phyloP scores from a whole-genome alignment of 139 green algal species.

The Chlorella ohadii region DNA sequence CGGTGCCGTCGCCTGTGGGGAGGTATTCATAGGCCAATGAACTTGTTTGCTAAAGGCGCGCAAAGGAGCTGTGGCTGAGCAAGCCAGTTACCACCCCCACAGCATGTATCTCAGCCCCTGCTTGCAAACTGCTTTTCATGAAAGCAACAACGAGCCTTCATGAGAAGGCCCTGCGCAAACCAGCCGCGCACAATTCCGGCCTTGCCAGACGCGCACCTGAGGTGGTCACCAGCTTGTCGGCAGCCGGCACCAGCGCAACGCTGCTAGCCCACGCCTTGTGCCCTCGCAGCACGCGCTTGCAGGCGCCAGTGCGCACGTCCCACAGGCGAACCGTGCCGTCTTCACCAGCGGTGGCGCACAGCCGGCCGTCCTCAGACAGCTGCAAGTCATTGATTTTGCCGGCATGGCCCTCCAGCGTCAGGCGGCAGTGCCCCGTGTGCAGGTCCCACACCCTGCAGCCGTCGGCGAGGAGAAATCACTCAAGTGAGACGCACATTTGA shows the following conservation, averaged over 20 bases:
- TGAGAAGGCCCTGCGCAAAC: too few relatives aligned
- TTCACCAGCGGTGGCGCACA: conserved; percentile 65
- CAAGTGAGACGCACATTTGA: too few relatives aligned
- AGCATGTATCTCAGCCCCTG: too few relatives aligned
- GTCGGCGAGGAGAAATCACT: too few relatives aligned
- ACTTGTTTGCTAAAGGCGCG: too few relatives aligned
- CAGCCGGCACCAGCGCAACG: conserved; percentile 52
- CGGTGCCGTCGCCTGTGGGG: conserved; percentile 39
- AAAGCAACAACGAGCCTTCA: too few relatives aligned
- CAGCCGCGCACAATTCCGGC: too few relatives aligned
- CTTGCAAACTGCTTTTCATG: too few relatives aligned
- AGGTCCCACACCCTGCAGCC: conserved; percentile 65
- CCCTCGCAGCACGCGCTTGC: conserved; percentile 50
- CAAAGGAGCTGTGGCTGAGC: too few relatives aligned
- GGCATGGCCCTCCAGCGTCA: conserved; percentile 61
- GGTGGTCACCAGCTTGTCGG: conserved; percentile 56
- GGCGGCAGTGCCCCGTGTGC: conserved; percentile 42
- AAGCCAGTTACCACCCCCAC: too few relatives aligned
- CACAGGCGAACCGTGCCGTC: conserved; percentile 70
- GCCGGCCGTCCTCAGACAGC: conserved; percentile 48
- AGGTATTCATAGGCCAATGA: neutral
- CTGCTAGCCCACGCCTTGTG: conserved; percentile 75
- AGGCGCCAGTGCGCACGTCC: conserved; percentile 56
- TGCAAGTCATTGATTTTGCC: conserved; percentile 63
- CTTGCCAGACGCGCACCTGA: too few relatives aligned